These are phyloP conservation scores for Cryphonectria naterciae DNA, from an alignment of 2,329 filamentous ascomycete species.

Conservation along the genomic window DNA sequence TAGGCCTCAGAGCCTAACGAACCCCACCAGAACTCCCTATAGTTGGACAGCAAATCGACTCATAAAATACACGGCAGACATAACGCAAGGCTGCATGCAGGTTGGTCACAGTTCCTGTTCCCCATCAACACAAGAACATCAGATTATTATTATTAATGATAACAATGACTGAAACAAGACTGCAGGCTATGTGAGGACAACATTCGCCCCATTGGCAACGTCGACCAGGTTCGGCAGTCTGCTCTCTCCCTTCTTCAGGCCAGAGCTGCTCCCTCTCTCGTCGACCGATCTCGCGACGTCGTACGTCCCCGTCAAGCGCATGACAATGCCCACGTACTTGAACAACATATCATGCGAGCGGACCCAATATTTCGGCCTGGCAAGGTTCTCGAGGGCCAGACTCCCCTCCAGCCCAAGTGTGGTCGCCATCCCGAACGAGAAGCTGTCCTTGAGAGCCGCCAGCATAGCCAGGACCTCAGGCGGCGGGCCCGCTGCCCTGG, in stretches of 20 bases:
- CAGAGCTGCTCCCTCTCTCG: not conserved
- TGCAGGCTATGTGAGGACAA: slow-evolving; percentile 16
- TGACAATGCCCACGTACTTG: slow-evolving; percentile 16
- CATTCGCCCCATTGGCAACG: slow-evolving; percentile 18
- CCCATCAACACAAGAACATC: not conserved
- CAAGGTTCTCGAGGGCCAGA: slow-evolving; percentile 23
- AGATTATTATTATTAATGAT: too few relatives aligned
- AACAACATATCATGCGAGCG: slow-evolving; percentile 13
- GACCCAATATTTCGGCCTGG: slow-evolving; percentile 27
- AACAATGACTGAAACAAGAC: not conserved
- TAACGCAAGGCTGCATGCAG: too few relatives aligned
- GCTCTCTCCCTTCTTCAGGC: not conserved
- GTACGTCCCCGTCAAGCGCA: slow-evolving; percentile 2
- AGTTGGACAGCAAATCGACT: not conserved
- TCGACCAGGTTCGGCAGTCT: slow-evolving; percentile 21
- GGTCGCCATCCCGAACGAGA: slow-evolving; percentile 12
- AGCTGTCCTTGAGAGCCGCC: slow-evolving; percentile 28
- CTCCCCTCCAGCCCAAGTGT: slow-evolving; percentile 18
- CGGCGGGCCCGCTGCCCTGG: not conserved
- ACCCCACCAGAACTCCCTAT: not conserved
- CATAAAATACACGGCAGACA: not conserved
- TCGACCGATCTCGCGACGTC: slow-evolving; percentile 10
- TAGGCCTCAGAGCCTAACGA: too few relatives aligned
- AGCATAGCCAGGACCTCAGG: slow-evolving; percentile 26
- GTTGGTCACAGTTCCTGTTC: too few relatives aligned